phyloP scores from a whole-genome alignment of 352 stramenopile genomes.

The Blastocystis sp. region DNA sequence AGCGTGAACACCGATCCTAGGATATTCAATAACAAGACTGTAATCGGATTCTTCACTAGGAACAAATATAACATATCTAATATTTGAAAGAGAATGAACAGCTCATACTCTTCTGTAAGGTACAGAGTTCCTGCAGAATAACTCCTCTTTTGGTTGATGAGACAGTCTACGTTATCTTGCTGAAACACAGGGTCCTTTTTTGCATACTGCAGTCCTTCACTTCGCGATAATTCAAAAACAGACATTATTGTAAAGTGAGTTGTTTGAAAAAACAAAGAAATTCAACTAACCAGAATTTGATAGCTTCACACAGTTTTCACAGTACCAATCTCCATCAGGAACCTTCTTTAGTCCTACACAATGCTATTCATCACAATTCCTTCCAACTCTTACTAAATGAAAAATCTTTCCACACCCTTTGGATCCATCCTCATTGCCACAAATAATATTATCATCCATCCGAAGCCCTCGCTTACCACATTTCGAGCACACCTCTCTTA shows the following conservation, averaged over 20 bases:
- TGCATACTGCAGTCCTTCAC: neutral
- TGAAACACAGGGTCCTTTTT: neutral
- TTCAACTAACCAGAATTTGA: neutral
- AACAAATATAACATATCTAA: constrained; percentile 19
- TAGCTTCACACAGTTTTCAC: constrained; percentile 63
- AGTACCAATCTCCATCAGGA: constrained; percentile 79
- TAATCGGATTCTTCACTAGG: neutral
- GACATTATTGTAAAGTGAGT: neutral
- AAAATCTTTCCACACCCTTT: constrained; percentile 78
- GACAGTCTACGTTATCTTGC: neutral
- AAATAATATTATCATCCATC: constrained; percentile 80
- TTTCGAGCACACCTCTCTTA: constrained; percentile 71
- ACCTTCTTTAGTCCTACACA: constrained; percentile 73
- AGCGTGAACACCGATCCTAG: constrained; percentile 5
- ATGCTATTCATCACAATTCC: constrained; percentile 69
- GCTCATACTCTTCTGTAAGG: neutral
- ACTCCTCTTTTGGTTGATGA: neutral
- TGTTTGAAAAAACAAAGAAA: constrained; percentile 22
- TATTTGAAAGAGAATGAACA: neutral
- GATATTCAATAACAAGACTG: constrained; percentile 24
- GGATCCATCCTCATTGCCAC: constrained; percentile 75
- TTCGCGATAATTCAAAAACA: neutral
- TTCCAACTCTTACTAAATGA: constrained; percentile 70
- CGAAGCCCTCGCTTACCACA: constrained; percentile 80
- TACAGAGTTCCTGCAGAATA: constrained; percentile 5